phyloP scores from a whole-genome alignment of 345 rosid genomes.

The Erucastrum elatum region DNA sequence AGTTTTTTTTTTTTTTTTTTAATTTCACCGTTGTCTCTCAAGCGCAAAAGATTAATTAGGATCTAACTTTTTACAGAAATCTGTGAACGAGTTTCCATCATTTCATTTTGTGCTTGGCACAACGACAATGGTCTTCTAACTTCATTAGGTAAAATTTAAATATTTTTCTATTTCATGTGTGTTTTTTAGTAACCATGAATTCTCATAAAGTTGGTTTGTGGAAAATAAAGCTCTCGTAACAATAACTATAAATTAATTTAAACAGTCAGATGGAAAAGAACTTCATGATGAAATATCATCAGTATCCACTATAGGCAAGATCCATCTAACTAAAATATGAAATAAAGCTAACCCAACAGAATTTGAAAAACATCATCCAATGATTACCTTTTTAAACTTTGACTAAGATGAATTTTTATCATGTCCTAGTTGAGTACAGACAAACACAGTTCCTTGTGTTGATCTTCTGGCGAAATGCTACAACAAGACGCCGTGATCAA shows the following conservation, averaged over 20 bases:
- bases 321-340: background rate
- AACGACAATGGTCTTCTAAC: background rate
- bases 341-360: background rate
- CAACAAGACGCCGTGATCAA: constrained; percentile 1
- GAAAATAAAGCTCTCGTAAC: background rate
- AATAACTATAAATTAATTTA: background rate
- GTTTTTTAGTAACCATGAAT: background rate
- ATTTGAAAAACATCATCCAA: background rate
- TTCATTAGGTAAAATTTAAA: background rate
- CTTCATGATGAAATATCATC: no score
- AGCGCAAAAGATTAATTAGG: background rate
- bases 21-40: background rate
- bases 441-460: constrained; percentile 15
- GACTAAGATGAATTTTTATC: background rate
- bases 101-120: background rate
- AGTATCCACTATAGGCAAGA: background rate
- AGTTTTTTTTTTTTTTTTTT: no score
- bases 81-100: background rate
- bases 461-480: constrained; percentile 16
- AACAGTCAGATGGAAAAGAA: background rate
- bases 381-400: background rate
- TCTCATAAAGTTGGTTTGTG: background rate
- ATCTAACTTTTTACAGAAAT: background rate
- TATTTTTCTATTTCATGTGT: background rate
- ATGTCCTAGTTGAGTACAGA: constrained; percentile 3